Evolutionary conservation across 2,329 filamentous ascomycete genomes (phyloP).

Genomic region (Cadophora luteo-olivacea): DNA sequence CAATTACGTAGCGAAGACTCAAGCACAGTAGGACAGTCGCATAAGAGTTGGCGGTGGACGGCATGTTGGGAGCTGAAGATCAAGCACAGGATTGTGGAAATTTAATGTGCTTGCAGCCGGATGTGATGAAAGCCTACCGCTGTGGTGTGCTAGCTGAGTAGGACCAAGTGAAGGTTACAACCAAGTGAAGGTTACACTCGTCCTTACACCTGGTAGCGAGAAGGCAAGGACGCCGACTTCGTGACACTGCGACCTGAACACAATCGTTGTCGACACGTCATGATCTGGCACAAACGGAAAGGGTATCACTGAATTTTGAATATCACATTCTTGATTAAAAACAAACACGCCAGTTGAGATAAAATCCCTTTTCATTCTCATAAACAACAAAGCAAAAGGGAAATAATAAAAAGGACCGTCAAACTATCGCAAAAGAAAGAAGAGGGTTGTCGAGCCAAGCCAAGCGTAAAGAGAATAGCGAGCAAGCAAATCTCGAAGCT

Average conservation of each 20-base stretch:
- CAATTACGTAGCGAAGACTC: no score
- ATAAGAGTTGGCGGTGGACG: no score
- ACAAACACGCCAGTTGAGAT: constrained; percentile 28
- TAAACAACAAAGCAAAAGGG: constrained; percentile 37
- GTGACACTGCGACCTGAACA: not conserved
- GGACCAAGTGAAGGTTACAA: not conserved
- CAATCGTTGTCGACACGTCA: not conserved
- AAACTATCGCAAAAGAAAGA: constrained; percentile 33
- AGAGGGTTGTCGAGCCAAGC: constrained; percentile 25
- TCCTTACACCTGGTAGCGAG: not conserved
- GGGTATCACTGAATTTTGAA: not conserved
- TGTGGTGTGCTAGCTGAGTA: not conserved
- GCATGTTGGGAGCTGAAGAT: no score
- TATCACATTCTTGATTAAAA: not conserved
- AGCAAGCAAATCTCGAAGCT: constrained; percentile 39
- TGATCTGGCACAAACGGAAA: not conserved
- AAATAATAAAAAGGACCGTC: constrained; percentile 10
- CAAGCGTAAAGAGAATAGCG: constrained; percentile 9
- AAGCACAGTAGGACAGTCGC: no score
- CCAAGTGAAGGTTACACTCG: not conserved
- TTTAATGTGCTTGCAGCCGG: no score
- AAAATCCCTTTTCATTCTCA: constrained; percentile 40
- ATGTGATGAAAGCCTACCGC: not conserved
- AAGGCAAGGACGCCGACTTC: not conserved
- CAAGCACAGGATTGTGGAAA: no score